phyloP scores from a whole-genome alignment of 176 grass and related monocot species.

The Phoenix dactylifera region DNA sequence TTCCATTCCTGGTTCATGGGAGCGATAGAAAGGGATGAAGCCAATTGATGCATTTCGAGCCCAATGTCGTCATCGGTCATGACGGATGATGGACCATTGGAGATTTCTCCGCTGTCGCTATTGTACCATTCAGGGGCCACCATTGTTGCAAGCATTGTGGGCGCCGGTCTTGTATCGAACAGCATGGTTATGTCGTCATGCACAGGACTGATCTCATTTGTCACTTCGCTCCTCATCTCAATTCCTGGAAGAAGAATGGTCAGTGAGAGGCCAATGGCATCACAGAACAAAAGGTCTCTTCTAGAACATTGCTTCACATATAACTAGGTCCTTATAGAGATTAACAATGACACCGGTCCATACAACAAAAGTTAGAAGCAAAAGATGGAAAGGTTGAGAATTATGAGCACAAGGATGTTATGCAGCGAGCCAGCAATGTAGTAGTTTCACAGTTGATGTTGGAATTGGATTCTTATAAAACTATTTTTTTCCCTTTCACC shows the following conservation, averaged over 20 bases:
- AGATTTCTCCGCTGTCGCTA: slow-evolving; percentile 14
- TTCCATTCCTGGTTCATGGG: slow-evolving; percentile 31
- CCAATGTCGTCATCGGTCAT: slow-evolving; percentile 9
- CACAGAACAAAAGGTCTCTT: slow-evolving; percentile 9
- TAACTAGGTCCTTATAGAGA: not conserved
- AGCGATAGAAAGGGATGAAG: not conserved
- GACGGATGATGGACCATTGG: not conserved
- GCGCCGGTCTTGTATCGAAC: slow-evolving; percentile 10
- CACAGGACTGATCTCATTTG: not conserved
- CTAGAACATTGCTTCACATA: slow-evolving; percentile 16
- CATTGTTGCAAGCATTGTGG: not conserved
- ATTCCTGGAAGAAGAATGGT: slow-evolving; percentile 11
- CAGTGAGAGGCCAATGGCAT: not conserved
- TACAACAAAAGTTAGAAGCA: too few relatives aligned
- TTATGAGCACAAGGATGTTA: too few relatives aligned
- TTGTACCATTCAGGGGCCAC: slow-evolving; percentile 8
- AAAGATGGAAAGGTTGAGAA: too few relatives aligned
- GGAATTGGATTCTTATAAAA: too few relatives aligned
- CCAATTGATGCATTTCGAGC: slow-evolving; percentile 4
- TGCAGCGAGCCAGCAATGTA: too few relatives aligned
- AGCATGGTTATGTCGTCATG: slow-evolving; percentile 8
- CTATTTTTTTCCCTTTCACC: too few relatives aligned
- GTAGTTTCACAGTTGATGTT: too few relatives aligned
- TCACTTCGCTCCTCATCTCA: slow-evolving; percentile 7
- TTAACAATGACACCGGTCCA: too few relatives aligned